These are phyloP conservation scores for Aspergillus tubingensis DNA, from an alignment of 2,329 filamentous ascomycete species.

Conservation along the genomic window DNA sequence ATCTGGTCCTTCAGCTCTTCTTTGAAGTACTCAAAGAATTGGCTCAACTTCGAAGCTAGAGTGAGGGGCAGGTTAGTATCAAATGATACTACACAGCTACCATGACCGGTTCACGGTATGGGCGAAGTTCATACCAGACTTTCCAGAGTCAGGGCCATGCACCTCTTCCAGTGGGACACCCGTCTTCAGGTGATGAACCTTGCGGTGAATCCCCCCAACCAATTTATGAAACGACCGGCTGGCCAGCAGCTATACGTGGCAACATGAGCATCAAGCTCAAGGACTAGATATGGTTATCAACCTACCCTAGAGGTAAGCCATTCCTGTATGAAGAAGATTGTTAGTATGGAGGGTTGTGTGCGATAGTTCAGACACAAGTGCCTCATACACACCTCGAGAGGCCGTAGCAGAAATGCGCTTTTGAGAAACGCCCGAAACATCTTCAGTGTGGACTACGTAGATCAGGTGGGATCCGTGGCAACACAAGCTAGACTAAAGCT, in stretches of 20 bases:
- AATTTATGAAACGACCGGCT: constrained; percentile 48
- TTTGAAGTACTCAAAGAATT: constrained; percentile 43
- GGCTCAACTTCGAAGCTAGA: constrained; percentile 29
- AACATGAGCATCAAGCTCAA: constrained; percentile 13
- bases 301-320: constrained; percentile 44
- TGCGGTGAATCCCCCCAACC: constrained; percentile 46
- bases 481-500: background rate
- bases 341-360: background rate
- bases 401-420: background rate
- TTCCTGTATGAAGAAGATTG: constrained; percentile 26
- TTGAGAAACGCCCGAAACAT: background rate
- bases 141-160: constrained; percentile 45
- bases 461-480: background rate
- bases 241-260: constrained; percentile 39
- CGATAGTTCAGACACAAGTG: constrained; percentile 10
- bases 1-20: constrained; percentile 47
- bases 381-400: constrained; percentile 7
- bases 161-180: constrained; percentile 44
- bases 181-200: constrained; percentile 43
- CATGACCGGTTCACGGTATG: background rate
- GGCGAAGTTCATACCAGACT: constrained; percentile 29
- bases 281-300: constrained; percentile 1
- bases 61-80: constrained; percentile 7
- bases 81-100: constrained; percentile 1
- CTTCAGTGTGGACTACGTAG: background rate